Evolutionary conservation across 345 rosid genomes (phyloP).

Genomic region (Cardamine occulta): DNA sequence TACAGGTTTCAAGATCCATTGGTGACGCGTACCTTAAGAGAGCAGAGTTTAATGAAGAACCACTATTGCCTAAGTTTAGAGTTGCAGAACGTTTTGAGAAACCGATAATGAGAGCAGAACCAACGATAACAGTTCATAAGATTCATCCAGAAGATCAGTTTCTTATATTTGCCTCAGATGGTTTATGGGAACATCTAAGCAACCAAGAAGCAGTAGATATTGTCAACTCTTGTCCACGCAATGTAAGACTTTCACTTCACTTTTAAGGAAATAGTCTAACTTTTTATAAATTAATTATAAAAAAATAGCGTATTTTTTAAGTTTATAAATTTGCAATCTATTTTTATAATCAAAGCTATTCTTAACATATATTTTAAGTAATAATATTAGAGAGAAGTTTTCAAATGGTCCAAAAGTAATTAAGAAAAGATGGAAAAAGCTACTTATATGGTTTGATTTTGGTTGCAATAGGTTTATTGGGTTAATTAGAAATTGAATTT

Average conservation of each 20-base stretch:
- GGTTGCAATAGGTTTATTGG: too few species aligned
- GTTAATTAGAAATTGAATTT: too few species aligned
- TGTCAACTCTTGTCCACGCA: conserved; percentile 75
- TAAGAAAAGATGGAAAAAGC: too few species aligned
- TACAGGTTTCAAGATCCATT: conserved; percentile 94
- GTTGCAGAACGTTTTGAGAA: conserved; percentile 68
- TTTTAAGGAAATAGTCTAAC: not conserved
- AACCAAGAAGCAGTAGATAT: conserved; percentile 95
- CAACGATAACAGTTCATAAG: conserved; percentile 71
- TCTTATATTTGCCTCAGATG: conserved; percentile 96
- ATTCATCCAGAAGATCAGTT: conserved; percentile 80
- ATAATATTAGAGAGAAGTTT: too few species aligned
- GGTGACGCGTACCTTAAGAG: conserved; percentile 97
- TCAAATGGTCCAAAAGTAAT: too few species aligned
- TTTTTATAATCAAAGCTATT: too few species aligned
- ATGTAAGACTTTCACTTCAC: conserved; percentile 52
- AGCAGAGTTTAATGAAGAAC: conserved; percentile 84
- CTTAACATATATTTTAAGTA: too few species aligned
- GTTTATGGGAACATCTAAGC: conserved; percentile 95
- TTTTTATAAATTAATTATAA: too few species aligned
- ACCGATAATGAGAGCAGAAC: conserved; percentile 92
- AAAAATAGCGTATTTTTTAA: too few species aligned
- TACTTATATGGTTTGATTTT: too few species aligned
- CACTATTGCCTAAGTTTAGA: conserved; percentile 80
- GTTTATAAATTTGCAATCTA: too few species aligned